Base-by-base conservation (phyloP, 768 basidiomycete species). In the Hericium coralloides region DNA sequence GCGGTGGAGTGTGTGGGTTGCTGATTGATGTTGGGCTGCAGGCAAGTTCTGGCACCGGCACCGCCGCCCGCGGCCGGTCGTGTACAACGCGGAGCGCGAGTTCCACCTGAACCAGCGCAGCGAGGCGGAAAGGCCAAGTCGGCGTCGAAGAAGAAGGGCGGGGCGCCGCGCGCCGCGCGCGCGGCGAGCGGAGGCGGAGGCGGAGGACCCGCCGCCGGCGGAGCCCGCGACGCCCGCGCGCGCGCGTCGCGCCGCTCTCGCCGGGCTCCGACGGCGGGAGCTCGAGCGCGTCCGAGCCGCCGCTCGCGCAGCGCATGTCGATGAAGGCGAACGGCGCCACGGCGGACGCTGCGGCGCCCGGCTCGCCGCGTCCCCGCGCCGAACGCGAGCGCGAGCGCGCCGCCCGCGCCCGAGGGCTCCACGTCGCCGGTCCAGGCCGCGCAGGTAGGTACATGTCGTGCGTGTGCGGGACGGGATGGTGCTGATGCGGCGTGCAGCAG, bases 21-120 rank as follows among this genome's bases (percentile, higher is more conserved):
- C 52, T 58, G 31, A 55, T 36, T 50, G 36, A 18, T 52, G 64
- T 38, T n/a, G n/a, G n/a, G n/a, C 54, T 53, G 31, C 59, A 94
- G 91, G 92, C 59, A 94, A 93, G 71, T 93, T 80, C 73, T 95
- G 88, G 86, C 90, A 93, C 69, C 73, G 92, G 56, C 89, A 92
- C 74, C 78, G 90, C 55, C 74, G 88, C 55, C 89, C 89, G 5
- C 78, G 89, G 4, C 88, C 89, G 8, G 85, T 90, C 47, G 79
- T 85, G 66, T 95, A 93, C 65, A 92, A 84, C 60, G 73, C 86
- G 0, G 85, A 89, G 66, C 80, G 79, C 2, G 85, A 85, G 18
- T 84, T 78, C 67, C 93, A 95, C 65, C 67, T 72, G 37, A 79
- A 77, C 12, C 60, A 80, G 52, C 79, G 75, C 63, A 73, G 72